A percentile compares a stretch with the other conserved stretches of the same genome.
These are phyloP conservation scores for Vigna trinervia DNA, from an alignment of 306 rosid species.

Conservation along the genomic window DNA sequence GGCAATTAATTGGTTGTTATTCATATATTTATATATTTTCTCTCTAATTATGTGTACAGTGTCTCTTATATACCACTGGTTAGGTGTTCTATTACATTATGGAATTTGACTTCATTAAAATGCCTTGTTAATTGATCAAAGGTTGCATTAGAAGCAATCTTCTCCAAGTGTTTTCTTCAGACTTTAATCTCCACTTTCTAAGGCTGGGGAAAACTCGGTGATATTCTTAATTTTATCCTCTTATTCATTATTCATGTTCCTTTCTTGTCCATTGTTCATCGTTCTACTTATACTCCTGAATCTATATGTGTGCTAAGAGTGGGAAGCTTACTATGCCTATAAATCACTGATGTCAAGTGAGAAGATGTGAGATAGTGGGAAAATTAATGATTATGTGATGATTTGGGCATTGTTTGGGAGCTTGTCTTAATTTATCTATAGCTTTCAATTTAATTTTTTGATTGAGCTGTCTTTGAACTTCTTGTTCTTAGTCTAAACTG, in stretches of 20 bases:
- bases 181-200: slow-evolving; percentile 34
- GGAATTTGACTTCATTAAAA: slow-evolving; percentile 48
- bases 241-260: not conserved
- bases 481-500: not conserved
- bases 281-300: not conserved
- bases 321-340: not conserved
- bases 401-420: not conserved
- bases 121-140: slow-evolving; percentile 50
- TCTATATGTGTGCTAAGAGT: not conserved
- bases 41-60: slow-evolving; percentile 58
- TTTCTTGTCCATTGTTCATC: not conserved
- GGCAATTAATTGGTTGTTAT: slow-evolving; percentile 44
- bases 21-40: slow-evolving; percentile 39
- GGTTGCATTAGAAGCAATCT: slow-evolving; percentile 49
- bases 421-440: not conserved
- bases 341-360: not conserved
- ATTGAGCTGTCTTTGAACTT: not conserved
- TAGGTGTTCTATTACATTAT: slow-evolving; percentile 41
- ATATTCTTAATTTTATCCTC: slow-evolving; percentile 33
- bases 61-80: slow-evolving; percentile 46
- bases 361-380: not conserved
- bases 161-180: slow-evolving; percentile 31
- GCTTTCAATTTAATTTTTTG: not conserved
- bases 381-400: not conserved
- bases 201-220: slow-evolving; percentile 40